Evolutionary conservation across 257 asterid genomes (phyloP).

Genomic region (Coffea eugenioides): DNA sequence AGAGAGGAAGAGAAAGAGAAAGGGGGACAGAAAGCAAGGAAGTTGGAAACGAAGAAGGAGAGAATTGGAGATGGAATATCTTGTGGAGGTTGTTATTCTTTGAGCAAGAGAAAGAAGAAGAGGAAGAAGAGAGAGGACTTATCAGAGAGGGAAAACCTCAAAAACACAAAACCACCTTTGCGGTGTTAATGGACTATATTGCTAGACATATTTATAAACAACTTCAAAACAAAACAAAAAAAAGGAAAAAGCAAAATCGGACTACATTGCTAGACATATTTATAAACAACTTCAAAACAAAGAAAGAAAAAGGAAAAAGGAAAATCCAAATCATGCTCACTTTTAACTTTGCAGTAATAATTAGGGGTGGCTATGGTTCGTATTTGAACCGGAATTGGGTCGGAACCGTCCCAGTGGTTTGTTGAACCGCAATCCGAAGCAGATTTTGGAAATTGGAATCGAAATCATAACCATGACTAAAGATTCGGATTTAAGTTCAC

Average conservation of each 20-base stretch:
- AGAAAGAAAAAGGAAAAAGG: background rate
- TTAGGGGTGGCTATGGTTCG: background rate
- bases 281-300: background rate
- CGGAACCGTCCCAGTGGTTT: no score
- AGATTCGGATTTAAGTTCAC: no score
- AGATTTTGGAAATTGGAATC: no score
- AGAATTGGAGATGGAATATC: constrained; percentile 31
- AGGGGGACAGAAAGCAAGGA: background rate
- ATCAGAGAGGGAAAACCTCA: constrained; percentile 23
- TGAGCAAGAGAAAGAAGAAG: constrained; percentile 14
- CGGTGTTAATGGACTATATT: constrained; percentile 25
- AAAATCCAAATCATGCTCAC: background rate
- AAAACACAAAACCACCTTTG: constrained; percentile 13
- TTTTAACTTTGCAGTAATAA: background rate
- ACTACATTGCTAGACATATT: constrained; percentile 24
- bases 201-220: constrained; percentile 20
- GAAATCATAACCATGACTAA: no score
- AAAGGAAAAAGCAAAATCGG: background rate
- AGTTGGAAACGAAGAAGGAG: background rate
- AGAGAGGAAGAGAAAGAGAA: constrained; percentile 10
- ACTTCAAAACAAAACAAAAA: background rate
- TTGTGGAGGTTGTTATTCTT: constrained; percentile 51
- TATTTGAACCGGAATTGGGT: no score
- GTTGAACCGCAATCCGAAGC: no score
- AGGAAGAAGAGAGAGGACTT: constrained; percentile 8